A percentile compares a stretch with the other conserved stretches of the same genome.
Evolutionary conservation across 495 filamentous ascomycete genomes (phyloP).

Genomic region (Penicillium cosmopolitanum): DNA sequence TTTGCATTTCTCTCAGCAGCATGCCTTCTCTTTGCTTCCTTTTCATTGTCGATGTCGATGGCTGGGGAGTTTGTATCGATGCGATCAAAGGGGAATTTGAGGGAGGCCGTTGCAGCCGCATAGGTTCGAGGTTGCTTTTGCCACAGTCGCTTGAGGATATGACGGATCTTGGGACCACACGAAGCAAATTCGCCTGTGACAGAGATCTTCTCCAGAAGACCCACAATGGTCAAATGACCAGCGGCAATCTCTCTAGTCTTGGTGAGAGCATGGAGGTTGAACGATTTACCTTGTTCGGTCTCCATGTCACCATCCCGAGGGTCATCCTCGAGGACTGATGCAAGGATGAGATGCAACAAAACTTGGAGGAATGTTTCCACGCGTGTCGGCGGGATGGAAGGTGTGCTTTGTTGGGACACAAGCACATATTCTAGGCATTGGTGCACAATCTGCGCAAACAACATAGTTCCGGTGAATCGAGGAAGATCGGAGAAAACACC

Average conservation of each 20-base stretch:
- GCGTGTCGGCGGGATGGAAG: conserved; percentile 74
- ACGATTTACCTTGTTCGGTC: conserved; percentile 56
- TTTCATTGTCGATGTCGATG: conserved; percentile 66
- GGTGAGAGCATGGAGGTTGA: conserved; percentile 68
- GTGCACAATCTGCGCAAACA: conserved; percentile 91
- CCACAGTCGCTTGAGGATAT: conserved; percentile 85
- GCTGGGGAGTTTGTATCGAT: conserved; percentile 62
- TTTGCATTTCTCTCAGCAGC: conserved; percentile 85
- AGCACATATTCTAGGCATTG: conserved; percentile 81
- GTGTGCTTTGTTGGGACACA: conserved; percentile 63
- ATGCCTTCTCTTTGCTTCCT: conserved; percentile 84
- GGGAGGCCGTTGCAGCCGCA: conserved; percentile 57
- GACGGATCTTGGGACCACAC: conserved; percentile 81
- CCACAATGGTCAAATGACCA: conserved; percentile 66
- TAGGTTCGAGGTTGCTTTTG: conserved; percentile 76
- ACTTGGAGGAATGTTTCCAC: conserved; percentile 92
- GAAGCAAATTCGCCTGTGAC: conserved; percentile 72
- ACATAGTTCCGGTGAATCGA: conserved; percentile 74
- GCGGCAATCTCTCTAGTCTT: conserved; percentile 60
- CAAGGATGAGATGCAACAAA: conserved; percentile 80
- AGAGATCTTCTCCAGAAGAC: conserved; percentile 73
- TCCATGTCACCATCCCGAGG: conserved; percentile 59
- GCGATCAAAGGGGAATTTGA: conserved; percentile 56
- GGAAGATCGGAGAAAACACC: conserved; percentile 77
- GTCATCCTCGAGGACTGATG: conserved; percentile 81